A percentile compares a stretch with the other conserved stretches of the same genome.
Conservation (phyloP, 2,329 filamentous ascomycete genomes). For the Talaromyces sp. region DNA sequence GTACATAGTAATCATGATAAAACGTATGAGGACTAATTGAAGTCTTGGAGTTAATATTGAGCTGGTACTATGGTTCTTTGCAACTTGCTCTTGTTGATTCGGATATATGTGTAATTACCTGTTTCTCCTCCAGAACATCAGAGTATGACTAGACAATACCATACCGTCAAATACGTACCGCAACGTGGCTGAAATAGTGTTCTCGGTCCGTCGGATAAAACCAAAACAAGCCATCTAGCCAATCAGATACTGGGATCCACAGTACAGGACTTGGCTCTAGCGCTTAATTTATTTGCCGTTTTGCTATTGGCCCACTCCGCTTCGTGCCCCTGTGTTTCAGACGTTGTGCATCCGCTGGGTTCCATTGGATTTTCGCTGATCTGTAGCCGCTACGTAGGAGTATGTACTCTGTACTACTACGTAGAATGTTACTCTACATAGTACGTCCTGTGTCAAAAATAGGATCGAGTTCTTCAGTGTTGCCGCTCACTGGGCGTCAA, state of each 20-base stretch:
- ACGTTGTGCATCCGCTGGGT: not conserved
- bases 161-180: not conserved
- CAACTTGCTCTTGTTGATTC: not conserved
- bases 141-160: not conserved
- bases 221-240: not conserved
- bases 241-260: not conserved
- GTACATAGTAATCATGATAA: too few relatives aligned
- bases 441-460: not conserved
- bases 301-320: not conserved
- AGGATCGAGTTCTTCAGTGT: not conserved
- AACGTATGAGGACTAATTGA: too few relatives aligned
- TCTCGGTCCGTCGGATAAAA: not conserved
- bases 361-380: not conserved
- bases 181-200: slow-evolving; percentile 1
- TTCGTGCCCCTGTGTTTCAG: slow-evolving; percentile 9
- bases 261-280: not conserved
- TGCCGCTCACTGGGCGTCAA: slow-evolving; percentile 5
- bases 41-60: not conserved
- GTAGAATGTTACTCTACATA: not conserved
- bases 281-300: not conserved
- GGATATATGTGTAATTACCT: not conserved
- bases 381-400: not conserved
- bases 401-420: not conserved
- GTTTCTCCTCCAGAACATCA: not conserved
- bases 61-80: not conserved